Evolutionary conservation across 495 filamentous ascomycete species (phyloP).

Genomic region (Hyaloscypha finlandica): DNA sequence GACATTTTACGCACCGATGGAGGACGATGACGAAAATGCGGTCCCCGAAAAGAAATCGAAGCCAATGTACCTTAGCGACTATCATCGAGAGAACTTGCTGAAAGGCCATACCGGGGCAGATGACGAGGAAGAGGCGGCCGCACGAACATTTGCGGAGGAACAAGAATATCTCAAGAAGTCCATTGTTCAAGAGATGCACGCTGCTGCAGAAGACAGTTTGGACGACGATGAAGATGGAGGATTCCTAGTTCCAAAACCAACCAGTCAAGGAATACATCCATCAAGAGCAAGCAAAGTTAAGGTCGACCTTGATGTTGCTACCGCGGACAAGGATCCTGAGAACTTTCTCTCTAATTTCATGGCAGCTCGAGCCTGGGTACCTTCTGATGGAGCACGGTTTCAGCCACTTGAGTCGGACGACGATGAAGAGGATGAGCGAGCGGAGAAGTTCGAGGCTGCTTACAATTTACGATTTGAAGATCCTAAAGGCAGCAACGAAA

Average conservation of each 20-base stretch:
- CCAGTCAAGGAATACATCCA: conserved; percentile 44
- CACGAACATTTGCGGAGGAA: conserved; percentile 79
- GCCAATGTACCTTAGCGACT: conserved; percentile 84
- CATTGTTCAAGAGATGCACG: conserved; percentile 79
- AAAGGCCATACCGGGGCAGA: conserved; percentile 57
- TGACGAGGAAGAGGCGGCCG: conserved; percentile 57
- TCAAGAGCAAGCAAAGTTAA: conserved; percentile 41
- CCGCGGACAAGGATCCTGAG: conserved; percentile 88
- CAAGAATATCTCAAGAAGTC: conserved; percentile 77
- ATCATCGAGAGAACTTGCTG: conserved; percentile 84
- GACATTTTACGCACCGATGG: conserved; percentile 72
- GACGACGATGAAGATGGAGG: conserved; percentile 64
- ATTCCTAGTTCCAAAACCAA: conserved; percentile 63
- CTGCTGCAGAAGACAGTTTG: conserved; percentile 48
- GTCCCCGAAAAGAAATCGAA: conserved; percentile 63
- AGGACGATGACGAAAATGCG: conserved; percentile 46
- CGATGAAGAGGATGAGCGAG: conserved; percentile 75
- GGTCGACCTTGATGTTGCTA: conserved; percentile 64
- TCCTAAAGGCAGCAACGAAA: conserved; percentile 78
- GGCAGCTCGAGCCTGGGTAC: conserved; percentile 84
- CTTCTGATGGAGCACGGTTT: conserved; percentile 56
- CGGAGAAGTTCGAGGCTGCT: conserved; percentile 87
- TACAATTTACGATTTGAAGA: conserved; percentile 98
- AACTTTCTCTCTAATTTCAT: conserved; percentile 88
- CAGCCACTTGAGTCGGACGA: conserved; percentile 91